phyloP scores from a whole-genome alignment of 805 yeast species.

The Brettanomyces sp. region DNA sequence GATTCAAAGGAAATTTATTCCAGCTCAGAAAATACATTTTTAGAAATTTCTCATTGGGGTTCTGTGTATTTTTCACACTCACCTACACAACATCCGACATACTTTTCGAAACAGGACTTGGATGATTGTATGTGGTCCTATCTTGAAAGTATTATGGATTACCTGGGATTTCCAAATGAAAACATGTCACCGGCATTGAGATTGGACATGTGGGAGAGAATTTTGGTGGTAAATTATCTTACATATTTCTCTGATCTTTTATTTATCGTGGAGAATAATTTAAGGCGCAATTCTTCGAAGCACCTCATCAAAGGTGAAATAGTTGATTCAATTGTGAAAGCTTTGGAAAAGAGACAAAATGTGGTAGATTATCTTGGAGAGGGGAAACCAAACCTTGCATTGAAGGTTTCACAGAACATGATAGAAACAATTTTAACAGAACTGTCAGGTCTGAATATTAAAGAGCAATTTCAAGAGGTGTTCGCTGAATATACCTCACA shows the following conservation, averaged over 20 bases:
- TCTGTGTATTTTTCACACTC: conserved; percentile 19
- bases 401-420: neutral
- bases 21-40: conserved; percentile 11
- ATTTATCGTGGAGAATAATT: conserved; percentile 4
- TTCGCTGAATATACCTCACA: neutral
- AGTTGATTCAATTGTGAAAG: conserved; percentile 2
- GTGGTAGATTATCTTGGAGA: conserved; percentile 2
- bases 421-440: neutral
- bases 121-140: conserved; percentile 20
- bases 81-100: neutral
- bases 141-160: conserved; percentile 13
- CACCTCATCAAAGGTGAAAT: conserved; percentile 5
- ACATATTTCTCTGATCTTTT: conserved; percentile 11
- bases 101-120: neutral
- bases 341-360: conserved; percentile 11
- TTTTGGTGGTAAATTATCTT: conserved; percentile 15
- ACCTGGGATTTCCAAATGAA: conserved; percentile 12
- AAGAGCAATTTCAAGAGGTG: neutral
- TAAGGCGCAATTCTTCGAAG: conserved; percentile 5
- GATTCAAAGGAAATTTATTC: conserved; percentile 11
- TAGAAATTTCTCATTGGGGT: conserved; percentile 17
- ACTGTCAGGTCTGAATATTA: neutral
- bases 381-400: neutral
- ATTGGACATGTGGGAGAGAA: conserved; percentile 14
- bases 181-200: conserved; percentile 17